Percentiles rank a stretch among this genome's conserved stretches.
Conservation (phyloP, 495 filamentous ascomycete species). For the Aspergillus asperescens region DNA sequence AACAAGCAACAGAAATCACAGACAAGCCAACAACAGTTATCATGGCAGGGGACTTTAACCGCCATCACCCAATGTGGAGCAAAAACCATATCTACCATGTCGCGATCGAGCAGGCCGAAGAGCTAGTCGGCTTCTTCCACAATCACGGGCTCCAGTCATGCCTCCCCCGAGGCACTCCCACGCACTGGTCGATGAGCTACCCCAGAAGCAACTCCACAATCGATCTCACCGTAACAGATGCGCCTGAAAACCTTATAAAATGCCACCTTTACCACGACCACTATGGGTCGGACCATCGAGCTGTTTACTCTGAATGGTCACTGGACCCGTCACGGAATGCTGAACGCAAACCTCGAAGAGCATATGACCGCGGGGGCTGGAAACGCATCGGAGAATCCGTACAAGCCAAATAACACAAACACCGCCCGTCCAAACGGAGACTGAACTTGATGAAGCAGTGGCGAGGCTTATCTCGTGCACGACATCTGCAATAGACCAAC, state of each 20-base stretch:
- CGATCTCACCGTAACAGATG: constrained; percentile 12
- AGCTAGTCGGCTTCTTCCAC: constrained; percentile 17
- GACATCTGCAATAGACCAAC: constrained; percentile 2
- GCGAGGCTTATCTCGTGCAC: too few relatives aligned
- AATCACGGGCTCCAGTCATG: constrained; percentile 7
- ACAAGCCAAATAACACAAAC: constrained; percentile 6
- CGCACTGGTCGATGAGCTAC: constrained; percentile 12
- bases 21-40: too few relatives aligned
- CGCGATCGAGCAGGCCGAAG: constrained; percentile 2
- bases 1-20: constrained; percentile 19
- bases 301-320: constrained; percentile 23
- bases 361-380: constrained; percentile 25
- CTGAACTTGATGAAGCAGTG: not conserved
- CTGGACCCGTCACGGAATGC: too few relatives aligned
- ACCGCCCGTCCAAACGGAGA: constrained; percentile 9
- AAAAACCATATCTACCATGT: not conserved
- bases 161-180: constrained; percentile 2
- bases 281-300: constrained; percentile 19
- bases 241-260: constrained; percentile 13
- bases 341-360: constrained; percentile 19
- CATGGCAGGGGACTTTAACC: too few relatives aligned
- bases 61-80: too few relatives aligned
- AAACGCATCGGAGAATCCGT: constrained; percentile 17
- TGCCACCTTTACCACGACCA: constrained; percentile 20
- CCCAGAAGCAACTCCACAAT: constrained; percentile 12